phyloP scores from a whole-genome alignment of 2,329 filamentous ascomycete genomes.

The Monilinia fructigena region DNA sequence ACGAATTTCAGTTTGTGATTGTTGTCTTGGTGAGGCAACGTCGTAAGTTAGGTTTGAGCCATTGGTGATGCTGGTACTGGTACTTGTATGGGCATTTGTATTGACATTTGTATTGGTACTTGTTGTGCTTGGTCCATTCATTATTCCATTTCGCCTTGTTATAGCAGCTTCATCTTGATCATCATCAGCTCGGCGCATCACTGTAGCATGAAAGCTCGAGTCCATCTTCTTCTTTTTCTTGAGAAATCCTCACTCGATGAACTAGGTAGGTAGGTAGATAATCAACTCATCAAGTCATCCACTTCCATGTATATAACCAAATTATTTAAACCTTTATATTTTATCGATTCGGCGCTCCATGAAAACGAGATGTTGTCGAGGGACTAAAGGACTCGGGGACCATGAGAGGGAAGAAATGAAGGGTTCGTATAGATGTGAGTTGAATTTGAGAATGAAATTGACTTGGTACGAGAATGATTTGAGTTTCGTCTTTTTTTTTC shows the following conservation, averaged over 20 bases:
- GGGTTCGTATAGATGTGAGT: conserved; percentile 1
- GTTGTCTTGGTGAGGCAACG: conserved; percentile 17
- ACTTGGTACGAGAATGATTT: conserved; percentile 14
- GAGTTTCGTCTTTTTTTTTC: conserved; percentile 13
- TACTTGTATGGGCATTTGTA: too few species aligned
- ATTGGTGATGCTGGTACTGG: conserved; percentile 3
- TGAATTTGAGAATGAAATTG: neutral
- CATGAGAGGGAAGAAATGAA: conserved; percentile 12
- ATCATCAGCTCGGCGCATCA: conserved; percentile 38
- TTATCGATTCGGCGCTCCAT: conserved; percentile 33
- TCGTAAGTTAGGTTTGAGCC: conserved; percentile 16
- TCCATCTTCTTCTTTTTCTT: conserved; percentile 30
- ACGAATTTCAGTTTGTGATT: conserved; percentile 19
- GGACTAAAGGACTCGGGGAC: conserved; percentile 20
- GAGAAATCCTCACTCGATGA: too few species aligned
- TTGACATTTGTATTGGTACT: neutral
- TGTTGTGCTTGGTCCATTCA: conserved; percentile 24
- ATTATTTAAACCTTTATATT: neutral
- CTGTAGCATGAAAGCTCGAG: conserved; percentile 38
- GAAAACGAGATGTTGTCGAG: conserved; percentile 12
- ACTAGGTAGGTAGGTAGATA: too few species aligned
- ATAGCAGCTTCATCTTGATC: conserved; percentile 20
- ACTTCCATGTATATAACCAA: too few species aligned
- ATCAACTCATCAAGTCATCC: too few species aligned
- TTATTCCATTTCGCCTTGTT: conserved; percentile 23